phyloP scores from a whole-genome alignment of 495 filamentous ascomycete genomes.

The Bacidia gigantensis region DNA sequence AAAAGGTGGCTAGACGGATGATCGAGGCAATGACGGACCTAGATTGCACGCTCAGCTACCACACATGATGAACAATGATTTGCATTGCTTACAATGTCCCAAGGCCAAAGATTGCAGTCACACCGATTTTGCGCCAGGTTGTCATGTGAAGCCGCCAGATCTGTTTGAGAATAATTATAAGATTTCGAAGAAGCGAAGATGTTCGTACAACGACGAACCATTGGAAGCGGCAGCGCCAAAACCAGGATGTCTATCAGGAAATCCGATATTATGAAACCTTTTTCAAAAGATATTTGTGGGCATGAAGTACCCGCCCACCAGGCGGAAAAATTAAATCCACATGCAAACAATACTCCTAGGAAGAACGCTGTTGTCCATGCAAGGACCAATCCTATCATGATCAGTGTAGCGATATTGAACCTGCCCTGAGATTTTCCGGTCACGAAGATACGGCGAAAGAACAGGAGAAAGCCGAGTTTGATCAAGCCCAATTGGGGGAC shows the following conservation, averaged over 20 bases:
- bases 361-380: slow-evolving; percentile 8
- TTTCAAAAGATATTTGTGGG: slow-evolving; percentile 2
- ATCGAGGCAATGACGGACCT: slow-evolving; percentile 1
- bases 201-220: background rate
- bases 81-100: background rate
- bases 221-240: slow-evolving; percentile 3
- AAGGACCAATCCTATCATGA: background rate
- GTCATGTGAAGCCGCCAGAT: slow-evolving; percentile 8
- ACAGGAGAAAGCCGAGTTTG: slow-evolving; percentile 10
- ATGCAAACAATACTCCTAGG: slow-evolving; percentile 5
- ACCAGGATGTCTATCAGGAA: slow-evolving; percentile 5
- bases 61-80: background rate
- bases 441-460: slow-evolving; percentile 8
- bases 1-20: background rate
- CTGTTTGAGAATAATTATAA: background rate
- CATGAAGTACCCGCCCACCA: slow-evolving; percentile 1
- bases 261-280: slow-evolving; percentile 1
- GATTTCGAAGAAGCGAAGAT: no score
- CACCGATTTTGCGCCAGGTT: slow-evolving; percentile 3
- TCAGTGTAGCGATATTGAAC: slow-evolving; percentile 1
- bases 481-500: slow-evolving; percentile 1
- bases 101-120: slow-evolving; percentile 5
- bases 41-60: background rate
- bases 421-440: background rate
- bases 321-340: slow-evolving; percentile 5